phyloP scores from a whole-genome alignment of 805 yeast genomes.

The Saccharomycopsis lassenensis region DNA sequence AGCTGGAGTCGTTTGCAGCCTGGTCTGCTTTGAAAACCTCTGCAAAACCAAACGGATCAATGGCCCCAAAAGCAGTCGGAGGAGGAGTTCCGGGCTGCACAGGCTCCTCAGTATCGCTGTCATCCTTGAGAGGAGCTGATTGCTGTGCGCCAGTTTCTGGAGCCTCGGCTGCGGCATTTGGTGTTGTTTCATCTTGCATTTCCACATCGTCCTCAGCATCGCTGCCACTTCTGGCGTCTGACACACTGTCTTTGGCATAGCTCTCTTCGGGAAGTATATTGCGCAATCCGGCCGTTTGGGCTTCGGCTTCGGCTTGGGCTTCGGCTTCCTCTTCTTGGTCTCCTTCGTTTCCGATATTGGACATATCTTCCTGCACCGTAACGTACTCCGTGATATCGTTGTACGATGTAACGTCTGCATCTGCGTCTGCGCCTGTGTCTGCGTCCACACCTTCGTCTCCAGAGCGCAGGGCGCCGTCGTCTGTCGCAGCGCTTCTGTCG shows the following conservation, averaged over 20 bases:
- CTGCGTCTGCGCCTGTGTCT: too few species aligned
- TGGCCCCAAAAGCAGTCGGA: constrained; percentile 5
- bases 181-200: not conserved
- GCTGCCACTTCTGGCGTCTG: not conserved
- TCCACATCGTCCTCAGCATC: not conserved
- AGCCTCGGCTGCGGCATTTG: not conserved
- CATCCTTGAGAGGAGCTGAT: not conserved
- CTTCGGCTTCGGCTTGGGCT: not conserved
- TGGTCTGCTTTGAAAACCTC: not conserved
- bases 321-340: not conserved
- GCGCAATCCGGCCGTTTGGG: too few species aligned
- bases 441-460: too few species aligned
- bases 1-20: not conserved
- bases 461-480: too few species aligned
- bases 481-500: too few species aligned
- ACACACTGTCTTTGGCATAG: not conserved
- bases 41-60: constrained; percentile 10
- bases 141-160: not conserved
- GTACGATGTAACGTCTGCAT: too few species aligned
- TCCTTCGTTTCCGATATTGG: not conserved
- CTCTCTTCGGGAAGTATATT: constrained; percentile 1
- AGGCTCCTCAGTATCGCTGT: constrained; percentile 2
- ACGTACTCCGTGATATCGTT: not conserved
- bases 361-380: not conserved
- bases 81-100: not conserved